Evolutionary conservation across 345 rosid genomes (phyloP).

Genomic region (Acer negundo): DNA sequence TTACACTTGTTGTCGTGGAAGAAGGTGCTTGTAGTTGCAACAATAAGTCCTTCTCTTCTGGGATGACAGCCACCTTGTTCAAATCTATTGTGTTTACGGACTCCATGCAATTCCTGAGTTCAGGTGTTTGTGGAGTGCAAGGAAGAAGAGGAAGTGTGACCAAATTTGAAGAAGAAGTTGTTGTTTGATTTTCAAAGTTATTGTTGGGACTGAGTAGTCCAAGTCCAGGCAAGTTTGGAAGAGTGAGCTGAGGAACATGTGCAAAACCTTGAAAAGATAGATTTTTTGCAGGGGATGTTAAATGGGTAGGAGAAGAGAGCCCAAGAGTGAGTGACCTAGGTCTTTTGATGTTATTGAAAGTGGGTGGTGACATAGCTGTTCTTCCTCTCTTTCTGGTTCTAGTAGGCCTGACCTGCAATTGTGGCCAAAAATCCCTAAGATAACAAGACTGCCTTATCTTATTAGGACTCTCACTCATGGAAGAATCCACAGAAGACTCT

Average conservation of each 20-base stretch:
- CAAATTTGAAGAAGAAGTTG: slow-evolving; percentile 42
- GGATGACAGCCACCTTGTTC: slow-evolving; percentile 46
- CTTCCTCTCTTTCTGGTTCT: slow-evolving; percentile 90
- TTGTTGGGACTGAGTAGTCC: neutral
- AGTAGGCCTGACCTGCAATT: slow-evolving; percentile 82
- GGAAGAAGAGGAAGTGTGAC: slow-evolving; percentile 84
- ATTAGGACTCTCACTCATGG: slow-evolving; percentile 43
- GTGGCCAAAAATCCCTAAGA: slow-evolving; percentile 80
- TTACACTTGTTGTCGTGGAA: slow-evolving; percentile 35
- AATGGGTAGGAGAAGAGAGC: slow-evolving; percentile 29
- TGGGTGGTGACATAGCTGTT: slow-evolving; percentile 48
- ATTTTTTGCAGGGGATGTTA: slow-evolving; percentile 26
- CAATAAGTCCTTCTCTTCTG: slow-evolving; percentile 61
- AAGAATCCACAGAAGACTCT: slow-evolving; percentile 32
- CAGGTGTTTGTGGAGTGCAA: slow-evolving; percentile 35
- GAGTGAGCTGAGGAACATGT: slow-evolving; percentile 38
- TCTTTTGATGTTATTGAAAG: slow-evolving; percentile 52
- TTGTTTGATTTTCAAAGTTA: slow-evolving; percentile 30
- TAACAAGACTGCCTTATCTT: slow-evolving; percentile 79
- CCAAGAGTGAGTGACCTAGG: slow-evolving; percentile 21
- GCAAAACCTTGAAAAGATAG: slow-evolving; percentile 43
- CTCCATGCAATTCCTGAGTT: slow-evolving; percentile 42
- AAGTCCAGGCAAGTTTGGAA: slow-evolving; percentile 30
- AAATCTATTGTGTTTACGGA: slow-evolving; percentile 54
- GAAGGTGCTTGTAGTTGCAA: slow-evolving; percentile 61